Evolutionary conservation across 2,329 filamentous ascomycete species (phyloP).

Genomic region (Helicocarpus griseus): DNA sequence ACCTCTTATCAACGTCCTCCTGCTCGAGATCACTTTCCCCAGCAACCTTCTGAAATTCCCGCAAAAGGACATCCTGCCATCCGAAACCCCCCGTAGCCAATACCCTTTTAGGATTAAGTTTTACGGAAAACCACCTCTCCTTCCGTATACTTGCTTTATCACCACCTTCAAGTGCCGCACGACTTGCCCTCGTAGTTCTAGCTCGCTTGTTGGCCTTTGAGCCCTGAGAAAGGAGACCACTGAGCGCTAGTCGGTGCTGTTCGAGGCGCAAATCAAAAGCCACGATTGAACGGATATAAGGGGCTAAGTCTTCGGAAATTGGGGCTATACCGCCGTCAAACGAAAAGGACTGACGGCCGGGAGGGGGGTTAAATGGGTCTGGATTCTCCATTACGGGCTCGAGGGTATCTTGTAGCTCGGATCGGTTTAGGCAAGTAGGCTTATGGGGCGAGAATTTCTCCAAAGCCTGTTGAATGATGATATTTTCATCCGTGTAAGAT

Average conservation of each 20-base stretch:
- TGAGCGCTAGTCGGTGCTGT: constrained; percentile 53
- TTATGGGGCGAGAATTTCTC: constrained; percentile 15
- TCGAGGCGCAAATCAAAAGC: constrained; percentile 64
- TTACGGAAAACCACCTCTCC: constrained; percentile 61
- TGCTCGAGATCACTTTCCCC: background rate
- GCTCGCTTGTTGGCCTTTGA: constrained; percentile 46
- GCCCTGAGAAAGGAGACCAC: constrained; percentile 53
- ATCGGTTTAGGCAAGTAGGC: constrained; percentile 21
- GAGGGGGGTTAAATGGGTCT: constrained; percentile 23
- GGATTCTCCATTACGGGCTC: constrained; percentile 40
- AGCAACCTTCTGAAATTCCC: constrained; percentile 4
- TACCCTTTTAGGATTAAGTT: constrained; percentile 51
- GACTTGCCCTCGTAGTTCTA: constrained; percentile 63
- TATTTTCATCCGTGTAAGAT: constrained; percentile 15
- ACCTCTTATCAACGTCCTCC: background rate
- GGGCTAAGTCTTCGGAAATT: constrained; percentile 69
- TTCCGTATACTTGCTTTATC: constrained; percentile 55
- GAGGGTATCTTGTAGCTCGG: constrained; percentile 40
- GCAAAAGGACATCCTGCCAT: constrained; percentile 31
- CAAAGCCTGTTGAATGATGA: constrained; percentile 22
- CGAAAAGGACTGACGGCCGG: constrained; percentile 47
- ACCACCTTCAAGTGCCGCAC: constrained; percentile 68
- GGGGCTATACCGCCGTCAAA: constrained; percentile 63
- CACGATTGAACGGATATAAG: constrained; percentile 80
- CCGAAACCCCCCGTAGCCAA: constrained; percentile 50